Conservation (phyloP, 2,329 filamentous ascomycete genomes). For the Xylariaceae sp. region DNA sequence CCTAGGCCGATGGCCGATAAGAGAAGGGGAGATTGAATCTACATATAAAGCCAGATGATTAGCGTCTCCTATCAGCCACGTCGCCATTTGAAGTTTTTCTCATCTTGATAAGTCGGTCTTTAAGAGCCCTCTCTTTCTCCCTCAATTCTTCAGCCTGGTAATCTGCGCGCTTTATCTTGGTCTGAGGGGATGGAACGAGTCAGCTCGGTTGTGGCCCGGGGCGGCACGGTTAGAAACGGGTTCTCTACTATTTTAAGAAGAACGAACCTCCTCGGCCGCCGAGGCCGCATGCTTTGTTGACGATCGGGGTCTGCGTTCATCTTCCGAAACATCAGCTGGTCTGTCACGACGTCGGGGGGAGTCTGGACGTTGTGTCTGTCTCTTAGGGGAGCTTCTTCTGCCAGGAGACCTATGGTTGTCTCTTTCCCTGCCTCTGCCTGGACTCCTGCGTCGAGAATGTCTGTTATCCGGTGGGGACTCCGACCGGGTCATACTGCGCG, state of each 20-base stretch:
- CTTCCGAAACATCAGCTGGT: slow-evolving; percentile 56
- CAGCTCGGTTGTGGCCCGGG: slow-evolving; percentile 30
- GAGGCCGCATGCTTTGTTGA: slow-evolving; percentile 30
- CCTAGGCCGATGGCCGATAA: slow-evolving; percentile 9
- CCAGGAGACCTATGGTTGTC: slow-evolving; percentile 22
- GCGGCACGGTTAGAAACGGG: slow-evolving; percentile 18
- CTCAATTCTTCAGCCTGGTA: slow-evolving; percentile 42
- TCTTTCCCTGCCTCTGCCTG: slow-evolving; percentile 18
- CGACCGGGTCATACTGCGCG: slow-evolving; percentile 32
- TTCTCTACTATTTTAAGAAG: slow-evolving; percentile 29
- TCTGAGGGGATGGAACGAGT: slow-evolving; percentile 32
- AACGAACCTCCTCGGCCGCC: slow-evolving; percentile 43
- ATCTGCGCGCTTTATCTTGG: slow-evolving; percentile 34
- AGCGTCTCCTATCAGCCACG: slow-evolving; percentile 41
- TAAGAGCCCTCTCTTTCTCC: slow-evolving; percentile 47
- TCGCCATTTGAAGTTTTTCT: slow-evolving; percentile 47
- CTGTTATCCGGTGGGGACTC: slow-evolving; percentile 21
- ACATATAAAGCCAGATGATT: slow-evolving; percentile 41
- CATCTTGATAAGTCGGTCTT: slow-evolving; percentile 55
- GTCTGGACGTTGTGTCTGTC: slow-evolving; percentile 51
- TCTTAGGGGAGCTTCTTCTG: slow-evolving; percentile 36
- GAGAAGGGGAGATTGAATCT: slow-evolving; percentile 23
- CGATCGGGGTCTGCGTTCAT: slow-evolving; percentile 42
- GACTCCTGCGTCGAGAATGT: slow-evolving; percentile 21
- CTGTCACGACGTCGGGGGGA: slow-evolving; percentile 50